These are phyloP conservation scores for Phytophthora cactorum DNA, from an alignment of 352 stramenopile genomes.

Conservation along the genomic window DNA sequence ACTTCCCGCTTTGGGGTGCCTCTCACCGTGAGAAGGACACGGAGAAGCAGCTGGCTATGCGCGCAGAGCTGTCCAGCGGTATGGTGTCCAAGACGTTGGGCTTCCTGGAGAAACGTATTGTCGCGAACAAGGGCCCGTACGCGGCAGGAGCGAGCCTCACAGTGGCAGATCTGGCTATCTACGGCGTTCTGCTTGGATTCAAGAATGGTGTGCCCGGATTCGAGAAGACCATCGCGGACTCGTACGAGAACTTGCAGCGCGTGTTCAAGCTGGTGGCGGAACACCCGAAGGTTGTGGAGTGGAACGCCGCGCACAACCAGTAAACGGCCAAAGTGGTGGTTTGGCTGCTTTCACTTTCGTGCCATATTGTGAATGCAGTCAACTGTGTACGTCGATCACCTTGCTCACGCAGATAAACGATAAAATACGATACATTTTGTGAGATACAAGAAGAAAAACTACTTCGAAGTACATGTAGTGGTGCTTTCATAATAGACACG, in stretches of 20 bases:
- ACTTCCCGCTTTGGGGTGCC: constrained; percentile 30
- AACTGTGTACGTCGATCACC: too few species aligned
- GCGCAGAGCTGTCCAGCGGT: constrained; percentile 38
- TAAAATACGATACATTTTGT: constrained; percentile 10
- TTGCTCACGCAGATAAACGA: background rate
- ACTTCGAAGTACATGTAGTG: too few species aligned
- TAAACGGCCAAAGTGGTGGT: background rate
- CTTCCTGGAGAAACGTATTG: constrained; percentile 54
- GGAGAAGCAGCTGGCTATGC: constrained; percentile 47
- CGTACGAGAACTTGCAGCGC: constrained; percentile 41
- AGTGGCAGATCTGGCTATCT: constrained; percentile 61
- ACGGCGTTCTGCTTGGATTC: constrained; percentile 43
- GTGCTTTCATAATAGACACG: too few species aligned
- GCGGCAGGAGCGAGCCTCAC: constrained; percentile 45
- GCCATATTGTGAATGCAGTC: too few species aligned
- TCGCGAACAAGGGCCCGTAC: constrained; percentile 46
- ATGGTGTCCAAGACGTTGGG: constrained; percentile 49
- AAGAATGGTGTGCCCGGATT: constrained; percentile 41
- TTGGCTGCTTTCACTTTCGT: background rate
- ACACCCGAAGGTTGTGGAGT: constrained; percentile 65
- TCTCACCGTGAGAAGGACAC: constrained; percentile 37
- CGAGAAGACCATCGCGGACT: constrained; percentile 36
- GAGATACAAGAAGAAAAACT: background rate
- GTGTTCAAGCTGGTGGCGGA: constrained; percentile 46
- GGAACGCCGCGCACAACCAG: constrained; percentile 49